Conservation (phyloP, 441 rosid species). For the Brassica balearica region DNA sequence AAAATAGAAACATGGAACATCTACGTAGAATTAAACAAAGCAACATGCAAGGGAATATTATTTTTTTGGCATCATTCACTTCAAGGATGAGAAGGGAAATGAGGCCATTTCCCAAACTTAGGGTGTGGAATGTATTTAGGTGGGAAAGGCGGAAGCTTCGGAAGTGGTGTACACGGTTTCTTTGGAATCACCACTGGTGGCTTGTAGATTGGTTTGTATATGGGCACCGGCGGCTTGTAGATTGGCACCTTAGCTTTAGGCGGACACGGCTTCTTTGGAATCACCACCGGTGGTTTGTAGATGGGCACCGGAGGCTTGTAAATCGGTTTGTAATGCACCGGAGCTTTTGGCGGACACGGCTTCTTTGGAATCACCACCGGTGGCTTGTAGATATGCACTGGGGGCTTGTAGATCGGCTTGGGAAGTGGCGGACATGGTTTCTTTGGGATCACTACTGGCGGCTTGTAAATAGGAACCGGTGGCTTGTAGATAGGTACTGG, state of each 20-base stretch:
- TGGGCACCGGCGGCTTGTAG: constrained; percentile 7
- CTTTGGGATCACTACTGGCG: constrained; percentile 37
- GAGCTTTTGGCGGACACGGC: constrained; percentile 35
- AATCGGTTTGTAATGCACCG: constrained; percentile 20
- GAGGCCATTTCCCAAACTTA: constrained; percentile 67
- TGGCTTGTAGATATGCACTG: constrained; percentile 23
- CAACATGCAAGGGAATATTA: constrained; percentile 14
- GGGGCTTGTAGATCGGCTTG: constrained; percentile 31
- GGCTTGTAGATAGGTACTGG: constrained; percentile 24
- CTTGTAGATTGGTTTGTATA: not conserved
- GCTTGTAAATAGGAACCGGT: constrained; percentile 33
- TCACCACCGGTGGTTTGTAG: constrained; percentile 40
- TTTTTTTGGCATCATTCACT: not conserved
- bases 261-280: constrained; percentile 32
- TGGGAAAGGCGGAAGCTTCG: constrained; percentile 55
- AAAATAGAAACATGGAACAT: constrained; percentile 22
- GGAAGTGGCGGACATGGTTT: constrained; percentile 27
- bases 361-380: constrained; percentile 36
- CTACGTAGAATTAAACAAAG: constrained; percentile 24
- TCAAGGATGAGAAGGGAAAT: constrained; percentile 53
- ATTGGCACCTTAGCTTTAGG: constrained; percentile 32
- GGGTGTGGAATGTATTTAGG: constrained; percentile 61
- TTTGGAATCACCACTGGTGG: constrained; percentile 26
- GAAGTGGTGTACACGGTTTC: constrained; percentile 46
- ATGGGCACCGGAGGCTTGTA: constrained; percentile 27